Percentiles rank a stretch among this genome's conserved stretches.
Conservation (phyloP, 164 flowering plant species). For the Vitis vinifera region ASM3070453v1 NC_081817.1:1954001-1954500, state of each 20-base stretch:
- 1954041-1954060: neutral
- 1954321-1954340: conserved; percentile 69
- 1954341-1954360: conserved; percentile 85
- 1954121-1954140: conserved; percentile 61
- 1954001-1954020: neutral
- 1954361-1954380: conserved; percentile 35
- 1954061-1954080: neutral
- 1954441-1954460: conserved; percentile 54
- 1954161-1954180: conserved; percentile 79
- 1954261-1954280: conserved; percentile 81
- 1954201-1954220: conserved; percentile 87
- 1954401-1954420: conserved; percentile 74
- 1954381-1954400: conserved; percentile 40
- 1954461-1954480: conserved; percentile 44
- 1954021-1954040: neutral
- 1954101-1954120: neutral
- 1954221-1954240: conserved; percentile 60
- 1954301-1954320: conserved; percentile 93
- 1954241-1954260: conserved; percentile 88
- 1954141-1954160: conserved; percentile 55
- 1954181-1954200: conserved; percentile 98
- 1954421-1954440: conserved; percentile 57
- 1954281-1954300: conserved; percentile 77
- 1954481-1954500: conserved; percentile 37
- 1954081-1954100: neutral